Percentiles rank a stretch among this genome's conserved stretches.
Evolutionary conservation across 148 eudicot species (phyloP).

Genomic region (Spergularia bocconei): DNA sequence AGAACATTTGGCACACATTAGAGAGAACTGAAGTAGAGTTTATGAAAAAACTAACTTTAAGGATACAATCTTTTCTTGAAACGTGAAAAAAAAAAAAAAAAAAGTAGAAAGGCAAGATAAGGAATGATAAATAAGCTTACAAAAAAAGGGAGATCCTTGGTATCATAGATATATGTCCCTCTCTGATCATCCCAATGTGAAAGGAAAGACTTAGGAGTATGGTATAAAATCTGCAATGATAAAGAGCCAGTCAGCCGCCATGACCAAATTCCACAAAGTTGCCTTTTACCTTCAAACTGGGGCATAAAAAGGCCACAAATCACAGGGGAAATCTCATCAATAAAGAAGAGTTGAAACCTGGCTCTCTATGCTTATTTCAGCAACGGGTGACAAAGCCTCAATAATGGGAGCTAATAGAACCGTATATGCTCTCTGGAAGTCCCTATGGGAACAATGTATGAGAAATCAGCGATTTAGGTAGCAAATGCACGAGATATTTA

Average conservation of each 20-base stretch:
- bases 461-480: slow-evolving; percentile 12
- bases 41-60: no score
- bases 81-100: no score
- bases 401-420: slow-evolving; percentile 61
- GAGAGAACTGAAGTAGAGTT: not conserved
- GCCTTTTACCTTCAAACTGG: not conserved
- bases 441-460: slow-evolving; percentile 50
- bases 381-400: slow-evolving; percentile 75
- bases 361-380: slow-evolving; percentile 80
- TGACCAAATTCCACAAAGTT: slow-evolving; percentile 12
- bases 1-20: no score
- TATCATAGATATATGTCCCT: slow-evolving; percentile 56
- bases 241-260: slow-evolving; percentile 10
- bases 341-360: slow-evolving; percentile 51
- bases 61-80: no score
- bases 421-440: slow-evolving; percentile 68
- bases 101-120: no score
- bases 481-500: not conserved
- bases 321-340: not conserved
- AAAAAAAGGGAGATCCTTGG: slow-evolving; percentile 94
- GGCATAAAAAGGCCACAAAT: slow-evolving; percentile 5
- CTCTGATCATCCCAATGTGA: slow-evolving; percentile 74
- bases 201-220: slow-evolving; percentile 86
- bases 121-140: slow-evolving; percentile 42
- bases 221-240: slow-evolving; percentile 80